phyloP scores from a whole-genome alignment of 495 filamentous ascomycete species.

The Pyrenula aspistea region DNA sequence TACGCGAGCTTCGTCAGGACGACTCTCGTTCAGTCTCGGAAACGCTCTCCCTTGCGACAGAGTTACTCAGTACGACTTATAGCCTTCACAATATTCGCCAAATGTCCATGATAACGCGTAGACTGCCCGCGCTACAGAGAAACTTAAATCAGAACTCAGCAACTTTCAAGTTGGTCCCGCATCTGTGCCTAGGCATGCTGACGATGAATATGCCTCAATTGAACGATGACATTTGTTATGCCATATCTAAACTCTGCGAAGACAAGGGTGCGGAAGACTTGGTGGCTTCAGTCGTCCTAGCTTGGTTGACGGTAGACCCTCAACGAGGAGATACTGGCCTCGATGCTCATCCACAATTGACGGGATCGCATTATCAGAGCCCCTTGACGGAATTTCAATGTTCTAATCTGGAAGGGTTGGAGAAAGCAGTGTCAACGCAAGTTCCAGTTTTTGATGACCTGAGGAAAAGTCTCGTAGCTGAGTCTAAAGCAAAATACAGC shows the following conservation, averaged over 20 bases:
- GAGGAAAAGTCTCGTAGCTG: background rate
- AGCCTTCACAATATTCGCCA: slow-evolving; percentile 61
- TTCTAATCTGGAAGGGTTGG: slow-evolving; percentile 41
- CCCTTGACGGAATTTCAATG: slow-evolving; percentile 63
- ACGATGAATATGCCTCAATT: slow-evolving; percentile 70
- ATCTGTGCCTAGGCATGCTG: slow-evolving; percentile 80
- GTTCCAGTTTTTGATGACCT: background rate
- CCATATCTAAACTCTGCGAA: slow-evolving; percentile 63
- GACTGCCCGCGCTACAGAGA: slow-evolving; percentile 51
- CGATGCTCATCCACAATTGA: background rate
- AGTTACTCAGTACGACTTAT: slow-evolving; percentile 67
- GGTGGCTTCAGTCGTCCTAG: slow-evolving; percentile 46
- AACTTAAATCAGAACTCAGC: slow-evolving; percentile 41
- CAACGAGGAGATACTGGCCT: background rate
- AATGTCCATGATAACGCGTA: slow-evolving; percentile 74
- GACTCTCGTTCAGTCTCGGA: background rate
- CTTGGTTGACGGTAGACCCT: background rate
- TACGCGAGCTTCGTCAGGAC: slow-evolving; percentile 20
- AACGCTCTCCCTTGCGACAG: slow-evolving; percentile 35
- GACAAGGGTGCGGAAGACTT: slow-evolving; percentile 57
- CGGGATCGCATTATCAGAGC: background rate
- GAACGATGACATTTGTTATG: slow-evolving; percentile 71
- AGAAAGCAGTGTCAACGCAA: background rate
- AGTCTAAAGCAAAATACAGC: background rate
- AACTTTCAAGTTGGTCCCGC: slow-evolving; percentile 59